Percentiles rank a stretch among this genome's conserved stretches.
Evolutionary conservation across 768 basidiomycete genomes (phyloP).

Genomic region (Scleroderma bovista): DNA sequence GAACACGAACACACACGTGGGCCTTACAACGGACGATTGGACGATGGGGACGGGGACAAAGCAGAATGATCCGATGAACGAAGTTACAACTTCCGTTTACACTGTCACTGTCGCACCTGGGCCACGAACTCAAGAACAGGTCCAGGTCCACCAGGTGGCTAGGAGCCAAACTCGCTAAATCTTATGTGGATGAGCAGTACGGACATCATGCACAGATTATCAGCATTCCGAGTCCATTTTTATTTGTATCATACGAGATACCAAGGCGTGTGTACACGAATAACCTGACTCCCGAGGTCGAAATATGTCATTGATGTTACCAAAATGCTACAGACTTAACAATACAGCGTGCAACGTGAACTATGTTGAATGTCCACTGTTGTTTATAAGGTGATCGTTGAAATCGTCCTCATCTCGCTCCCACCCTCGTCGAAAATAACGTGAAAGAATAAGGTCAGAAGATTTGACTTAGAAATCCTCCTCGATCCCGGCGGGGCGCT

Average conservation of each 20-base stretch:
- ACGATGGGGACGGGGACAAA: slow-evolving; percentile 5
- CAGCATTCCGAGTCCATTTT: neutral
- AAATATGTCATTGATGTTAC: neutral
- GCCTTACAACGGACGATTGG: neutral
- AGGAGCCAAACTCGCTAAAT: too few species aligned
- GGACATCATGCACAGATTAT: too few species aligned
- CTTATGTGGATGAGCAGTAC: too few species aligned
- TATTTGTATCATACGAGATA: neutral
- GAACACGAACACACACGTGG: neutral
- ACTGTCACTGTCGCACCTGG: too few species aligned
- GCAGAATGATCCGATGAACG: slow-evolving; percentile 21
- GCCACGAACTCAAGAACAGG: too few species aligned
- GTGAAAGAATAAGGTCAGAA: neutral
- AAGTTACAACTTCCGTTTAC: slow-evolving; percentile 5
- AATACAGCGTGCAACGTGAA: slow-evolving; percentile 25
- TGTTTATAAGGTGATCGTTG: slow-evolving; percentile 39
- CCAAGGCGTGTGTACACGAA: slow-evolving; percentile 25
- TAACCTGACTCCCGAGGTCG: neutral
- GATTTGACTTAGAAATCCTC: slow-evolving; percentile 38
- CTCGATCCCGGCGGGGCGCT: slow-evolving; percentile 59
- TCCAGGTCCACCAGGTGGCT: too few species aligned
- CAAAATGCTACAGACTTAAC: neutral
- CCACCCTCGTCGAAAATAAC: neutral
- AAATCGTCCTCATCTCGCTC: slow-evolving; percentile 36
- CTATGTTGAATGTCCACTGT: slow-evolving; percentile 31